Evolutionary conservation across 2,329 filamentous ascomycete species (phyloP), one percentile per base, ranked within the genome.

Genomic region (Paraconiothyrium sp.): DNA sequence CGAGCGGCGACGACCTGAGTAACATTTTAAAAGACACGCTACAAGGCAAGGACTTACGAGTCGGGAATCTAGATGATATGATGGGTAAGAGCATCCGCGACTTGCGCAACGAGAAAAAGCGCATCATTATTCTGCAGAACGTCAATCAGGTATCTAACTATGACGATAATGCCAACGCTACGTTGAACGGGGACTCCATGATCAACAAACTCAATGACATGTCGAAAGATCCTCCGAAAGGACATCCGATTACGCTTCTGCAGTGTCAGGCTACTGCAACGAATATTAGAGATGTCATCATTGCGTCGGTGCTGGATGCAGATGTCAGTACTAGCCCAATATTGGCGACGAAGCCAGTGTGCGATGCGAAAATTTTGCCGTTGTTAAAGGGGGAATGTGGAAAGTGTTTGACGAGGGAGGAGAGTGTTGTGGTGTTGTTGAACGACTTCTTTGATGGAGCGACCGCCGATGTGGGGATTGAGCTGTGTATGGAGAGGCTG

Each of bases 381-480:
- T 79, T 84, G 79, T 74, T 84, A 59, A 72, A 75, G 50, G 75
- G 78, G 5, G 81, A 85, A 58, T 77, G 75, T 1, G 67, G 79
- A 20, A 72, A 66, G 46, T 70, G 71, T n/a, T 76, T 84, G 58
- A 71, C 70, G 49, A 64, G 69, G 11, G 78, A 81, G n/a, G 72
- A 80, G 50, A 69, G 81, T 2, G 77, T 85, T 0, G 81, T 84
- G 3, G 72, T 83, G 20, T 77, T 85, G 75, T 14, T 76, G 61
- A 85, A 86, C 73, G 84, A 85, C 60, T 85, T 84, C 63, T 78
- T 85, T 49, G 83, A 85, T 65, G 83, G 83, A 0, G 83, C 76
- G 24, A 84, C 82, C 22, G 79, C 80, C 3, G 82, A 85, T 74
- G 78, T 83, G 6, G 80, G 79, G 7, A 73, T 84, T 59, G 71